Evolutionary conservation across 768 basidiomycete species (phyloP).

Genomic region (Candolleomyces aberdarensis): DNA sequence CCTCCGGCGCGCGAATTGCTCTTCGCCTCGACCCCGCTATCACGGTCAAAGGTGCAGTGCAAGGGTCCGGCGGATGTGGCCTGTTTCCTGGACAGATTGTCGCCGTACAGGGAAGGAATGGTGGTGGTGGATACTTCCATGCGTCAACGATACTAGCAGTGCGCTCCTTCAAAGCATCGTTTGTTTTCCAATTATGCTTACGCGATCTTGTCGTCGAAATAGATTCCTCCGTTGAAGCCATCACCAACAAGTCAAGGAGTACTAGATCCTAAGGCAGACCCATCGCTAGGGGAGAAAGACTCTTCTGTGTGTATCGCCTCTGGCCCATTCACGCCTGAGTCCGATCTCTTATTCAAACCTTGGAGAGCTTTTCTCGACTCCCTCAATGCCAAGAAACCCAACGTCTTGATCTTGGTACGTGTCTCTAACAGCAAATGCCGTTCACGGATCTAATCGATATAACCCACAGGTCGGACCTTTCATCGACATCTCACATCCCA

Average conservation of each 20-base stretch:
- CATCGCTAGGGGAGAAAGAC: constrained; percentile 38
- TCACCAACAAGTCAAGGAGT: constrained; percentile 30
- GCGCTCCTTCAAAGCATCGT: constrained; percentile 24
- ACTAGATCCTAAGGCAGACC: constrained; percentile 30
- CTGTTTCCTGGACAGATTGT: constrained; percentile 89
- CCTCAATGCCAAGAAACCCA: constrained; percentile 64
- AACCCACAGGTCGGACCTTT: constrained; percentile 82
- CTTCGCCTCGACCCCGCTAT: constrained; percentile 67
- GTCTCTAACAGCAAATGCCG: neutral
- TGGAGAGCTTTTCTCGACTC: constrained; percentile 62
- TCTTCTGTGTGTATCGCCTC: constrained; percentile 72
- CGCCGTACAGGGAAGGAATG: constrained; percentile 85
- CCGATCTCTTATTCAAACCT: constrained; percentile 72
- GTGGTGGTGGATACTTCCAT: constrained; percentile 83
- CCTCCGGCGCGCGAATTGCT: constrained; percentile 61
- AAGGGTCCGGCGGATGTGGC: constrained; percentile 63
- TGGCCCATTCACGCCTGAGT: constrained; percentile 84
- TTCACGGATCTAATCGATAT: neutral
- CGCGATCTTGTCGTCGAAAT: neutral
- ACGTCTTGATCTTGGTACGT: constrained; percentile 74
- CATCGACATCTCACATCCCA: constrained; percentile 72
- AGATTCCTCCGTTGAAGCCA: constrained; percentile 64
- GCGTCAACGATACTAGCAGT: constrained; percentile 83
- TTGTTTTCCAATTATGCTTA: neutral
- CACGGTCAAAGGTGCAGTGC: constrained; percentile 60